phyloP scores from a whole-genome alignment of 108 stramenopile genomes.

The Conticribra guillardii region DNA sequence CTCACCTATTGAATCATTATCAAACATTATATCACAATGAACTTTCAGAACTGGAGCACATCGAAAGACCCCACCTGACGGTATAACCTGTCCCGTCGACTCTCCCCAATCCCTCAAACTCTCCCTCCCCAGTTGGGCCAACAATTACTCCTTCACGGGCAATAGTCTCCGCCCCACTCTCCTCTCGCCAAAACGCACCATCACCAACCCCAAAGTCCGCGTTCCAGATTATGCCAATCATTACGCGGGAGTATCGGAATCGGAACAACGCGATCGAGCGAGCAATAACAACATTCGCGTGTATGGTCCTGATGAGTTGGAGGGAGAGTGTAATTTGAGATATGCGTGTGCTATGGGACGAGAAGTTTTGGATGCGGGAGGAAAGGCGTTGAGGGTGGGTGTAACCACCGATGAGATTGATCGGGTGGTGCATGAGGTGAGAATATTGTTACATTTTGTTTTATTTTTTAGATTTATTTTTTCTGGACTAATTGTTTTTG shows the following conservation, averaged over 20 bases:
- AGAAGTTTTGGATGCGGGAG: constrained; percentile 95
- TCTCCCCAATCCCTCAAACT: constrained; percentile 57
- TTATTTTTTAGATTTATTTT: constrained; percentile 9
- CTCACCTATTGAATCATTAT: constrained; percentile 1
- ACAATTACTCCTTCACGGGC: constrained; percentile 70
- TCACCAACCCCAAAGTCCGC: constrained; percentile 63
- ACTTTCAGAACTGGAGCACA: constrained; percentile 22
- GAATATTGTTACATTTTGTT: neutral
- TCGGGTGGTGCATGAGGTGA: constrained; percentile 58
- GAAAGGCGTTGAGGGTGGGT: constrained; percentile 86
- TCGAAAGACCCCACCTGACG: constrained; percentile 66
- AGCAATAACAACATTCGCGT: constrained; percentile 75
- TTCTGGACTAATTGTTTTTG: neutral
- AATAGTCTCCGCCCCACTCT: constrained; percentile 72
- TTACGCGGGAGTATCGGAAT: constrained; percentile 67
- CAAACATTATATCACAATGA: neutral
- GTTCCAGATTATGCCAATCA: constrained; percentile 86
- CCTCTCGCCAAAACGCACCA: constrained; percentile 62
- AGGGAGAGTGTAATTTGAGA: constrained; percentile 82
- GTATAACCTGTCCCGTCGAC: constrained; percentile 64
- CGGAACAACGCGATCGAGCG: constrained; percentile 74
- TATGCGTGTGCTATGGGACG: constrained; percentile 94
- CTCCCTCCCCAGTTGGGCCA: constrained; percentile 73
- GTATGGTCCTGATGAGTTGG: constrained; percentile 86
- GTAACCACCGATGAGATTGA: constrained; percentile 99